Percentiles rank a stretch among this genome's conserved stretches.
Conservation (phyloP, 2,329 filamentous ascomycete genomes). For the Fusarium sp. region DNA sequence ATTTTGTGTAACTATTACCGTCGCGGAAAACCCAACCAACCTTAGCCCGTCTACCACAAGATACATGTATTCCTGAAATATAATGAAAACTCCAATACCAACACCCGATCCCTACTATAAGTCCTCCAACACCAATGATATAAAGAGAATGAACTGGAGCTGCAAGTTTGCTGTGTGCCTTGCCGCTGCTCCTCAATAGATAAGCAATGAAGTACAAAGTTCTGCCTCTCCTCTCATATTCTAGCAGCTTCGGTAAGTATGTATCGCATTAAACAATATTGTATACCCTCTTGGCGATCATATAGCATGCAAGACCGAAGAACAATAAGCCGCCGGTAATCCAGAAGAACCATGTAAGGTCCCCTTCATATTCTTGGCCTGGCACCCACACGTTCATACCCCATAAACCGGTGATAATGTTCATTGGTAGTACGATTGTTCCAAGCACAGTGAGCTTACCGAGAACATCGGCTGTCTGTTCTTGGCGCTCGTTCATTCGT, state of each 20-base stretch:
- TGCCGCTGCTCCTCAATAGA: not conserved
- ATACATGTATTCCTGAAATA: slow-evolving; percentile 20
- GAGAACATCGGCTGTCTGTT: slow-evolving; percentile 94
- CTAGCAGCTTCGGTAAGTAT: not conserved
- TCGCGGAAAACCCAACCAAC: slow-evolving; percentile 1
- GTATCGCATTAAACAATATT: slow-evolving; percentile 72
- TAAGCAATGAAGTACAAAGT: slow-evolving; percentile 6
- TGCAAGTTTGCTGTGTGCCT: slow-evolving; percentile 28
- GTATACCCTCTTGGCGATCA: slow-evolving; percentile 86
- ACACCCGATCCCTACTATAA: not conserved
- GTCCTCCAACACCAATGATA: slow-evolving; percentile 4
- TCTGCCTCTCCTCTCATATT: not conserved
- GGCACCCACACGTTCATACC: slow-evolving; percentile 99
- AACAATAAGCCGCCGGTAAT: slow-evolving; percentile 79
- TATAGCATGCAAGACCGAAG: slow-evolving; percentile 84
- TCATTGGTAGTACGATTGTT: slow-evolving; percentile 98
- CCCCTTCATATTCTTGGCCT: slow-evolving; percentile 83
- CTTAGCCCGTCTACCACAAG: slow-evolving; percentile 18
- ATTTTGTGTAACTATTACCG: slow-evolving; percentile 19
- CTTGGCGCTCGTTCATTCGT: slow-evolving; percentile 96
- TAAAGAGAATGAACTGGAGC: slow-evolving; percentile 8
- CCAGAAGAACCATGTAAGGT: slow-evolving; percentile 79
- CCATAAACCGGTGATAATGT: slow-evolving; percentile 98
- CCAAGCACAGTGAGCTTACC: slow-evolving; percentile 95
- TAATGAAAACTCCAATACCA: slow-evolving; percentile 8